Base-by-base conservation (phyloP, 352 stramenopile genomes). In the Phytopythium sindhum region DNA sequence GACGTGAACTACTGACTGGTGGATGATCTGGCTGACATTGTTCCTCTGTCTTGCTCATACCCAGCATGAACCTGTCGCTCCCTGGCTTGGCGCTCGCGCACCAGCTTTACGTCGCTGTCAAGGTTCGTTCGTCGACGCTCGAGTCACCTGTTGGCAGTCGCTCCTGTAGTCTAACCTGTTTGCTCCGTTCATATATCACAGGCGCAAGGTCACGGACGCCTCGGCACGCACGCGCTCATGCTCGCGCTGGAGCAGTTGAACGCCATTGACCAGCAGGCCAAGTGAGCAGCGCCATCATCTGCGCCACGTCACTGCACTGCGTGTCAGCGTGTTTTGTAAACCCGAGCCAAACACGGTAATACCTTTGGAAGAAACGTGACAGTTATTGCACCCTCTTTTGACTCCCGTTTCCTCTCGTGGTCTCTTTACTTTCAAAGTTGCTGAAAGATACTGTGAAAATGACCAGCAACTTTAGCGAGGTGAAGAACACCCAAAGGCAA, bases 141-240 rank as follows among this genome's bases (percentile, higher is more conserved):
- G 42, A 28, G 42, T 23, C 42, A 26, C 23, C 42, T 50, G 42
- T 45, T 17, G 39, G 5, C 28, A 21, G 29, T 12, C 26, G n/a
- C 37, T 5, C 15, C 17, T 33, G 15, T 6, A 17, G 44, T 50
- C 28, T 47, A 24, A 39, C 15, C 28, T 45, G 21, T 11, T 33
- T 9, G 23, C 0, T 42, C 44, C 41, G 52, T 56, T 44, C 7
- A 58, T 15, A 29, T 52, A 21, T 19, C 63, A 6, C 61, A 90
- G 74, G 85, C 85, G n/a, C 85, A 96, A 71, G 85, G 84, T 0
- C 84, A 96, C 52, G 88, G 86, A 11, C 75, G 81, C 10, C 67
- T 93, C 9, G 89, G 89, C 45, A 97, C 88, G n/a, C 89, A 97
- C 53, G 84, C 89, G 10, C 72, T 97, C 5, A 93, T 95, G 81